Percentiles rank a stretch among this genome's conserved stretches.
These are phyloP conservation scores for Diplocarpon mali DNA, from an alignment of 2,329 filamentous ascomycete genomes.

Conservation along the genomic window DNA sequence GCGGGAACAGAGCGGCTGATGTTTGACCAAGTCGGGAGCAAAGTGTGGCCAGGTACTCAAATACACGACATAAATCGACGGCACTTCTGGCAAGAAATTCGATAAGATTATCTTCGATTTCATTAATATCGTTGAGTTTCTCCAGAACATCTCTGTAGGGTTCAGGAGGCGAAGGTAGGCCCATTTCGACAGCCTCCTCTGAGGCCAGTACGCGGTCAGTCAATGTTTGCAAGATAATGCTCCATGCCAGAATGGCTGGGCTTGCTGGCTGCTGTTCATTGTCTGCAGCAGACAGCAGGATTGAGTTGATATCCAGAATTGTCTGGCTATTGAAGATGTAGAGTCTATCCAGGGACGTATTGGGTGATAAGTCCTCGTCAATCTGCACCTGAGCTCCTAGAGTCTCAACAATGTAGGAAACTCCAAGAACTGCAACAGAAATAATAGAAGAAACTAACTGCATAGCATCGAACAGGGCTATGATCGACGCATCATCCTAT, in stretches of 20 bases:
- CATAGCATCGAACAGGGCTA: conserved; percentile 44
- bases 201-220: conserved; percentile 17
- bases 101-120: conserved; percentile 33
- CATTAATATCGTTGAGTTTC: conserved; percentile 28
- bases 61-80: conserved; percentile 35
- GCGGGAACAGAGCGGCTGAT: conserved; percentile 29
- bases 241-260: conserved; percentile 73
- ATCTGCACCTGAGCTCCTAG: conserved; percentile 25
- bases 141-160: conserved; percentile 36
- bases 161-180: conserved; percentile 9
- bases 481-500: conserved; percentile 19
- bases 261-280: conserved; percentile 50
- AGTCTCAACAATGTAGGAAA: conserved; percentile 17
- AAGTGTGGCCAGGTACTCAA: conserved; percentile 35
- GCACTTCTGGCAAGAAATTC: conserved; percentile 35
- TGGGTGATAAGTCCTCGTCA: conserved; percentile 22
- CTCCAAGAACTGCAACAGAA: conserved; percentile 61
- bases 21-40: conserved; percentile 32
- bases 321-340: conserved; percentile 62
- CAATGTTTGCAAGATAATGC: conserved; percentile 61
- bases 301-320: conserved; percentile 61
- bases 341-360: conserved; percentile 33
- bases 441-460: conserved; percentile 60
- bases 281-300: conserved; percentile 51
- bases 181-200: conserved; percentile 21